phyloP scores from a whole-genome alignment of 2,329 filamentous ascomycete genomes.

The Paradendryphiella salina region DNA sequence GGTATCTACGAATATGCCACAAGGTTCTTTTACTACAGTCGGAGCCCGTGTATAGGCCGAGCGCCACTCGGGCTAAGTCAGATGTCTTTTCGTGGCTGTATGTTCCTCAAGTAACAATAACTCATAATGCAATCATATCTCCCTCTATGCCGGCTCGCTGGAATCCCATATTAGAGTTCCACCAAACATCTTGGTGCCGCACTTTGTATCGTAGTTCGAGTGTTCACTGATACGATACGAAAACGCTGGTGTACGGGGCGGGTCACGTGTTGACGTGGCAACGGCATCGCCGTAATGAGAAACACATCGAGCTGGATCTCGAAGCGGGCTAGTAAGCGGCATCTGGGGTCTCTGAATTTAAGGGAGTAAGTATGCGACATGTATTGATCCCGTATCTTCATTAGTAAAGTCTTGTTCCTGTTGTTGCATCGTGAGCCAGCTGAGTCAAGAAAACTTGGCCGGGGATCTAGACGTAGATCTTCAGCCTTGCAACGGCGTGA shows the following conservation, averaged over 20 bases:
- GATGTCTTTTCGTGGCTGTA: background rate
- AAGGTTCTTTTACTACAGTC: background rate
- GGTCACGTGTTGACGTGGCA: conserved; percentile 9
- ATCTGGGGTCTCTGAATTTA: background rate
- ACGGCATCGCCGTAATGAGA: conserved; percentile 7
- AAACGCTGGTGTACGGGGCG: background rate
- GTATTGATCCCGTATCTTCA: background rate
- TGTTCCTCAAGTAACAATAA: background rate
- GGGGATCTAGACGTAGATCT: conserved; percentile 3
- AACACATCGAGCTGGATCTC: background rate
- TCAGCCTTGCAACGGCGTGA: background rate
- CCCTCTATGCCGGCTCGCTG: background rate
- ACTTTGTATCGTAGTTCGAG: background rate
- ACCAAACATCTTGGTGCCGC: background rate
- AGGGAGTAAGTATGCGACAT: background rate
- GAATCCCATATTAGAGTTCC: background rate
- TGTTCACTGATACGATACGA: background rate
- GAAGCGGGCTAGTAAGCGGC: background rate
- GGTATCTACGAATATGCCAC: conserved; percentile 6
- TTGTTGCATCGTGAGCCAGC: background rate
- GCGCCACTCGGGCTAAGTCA: background rate
- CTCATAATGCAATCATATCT: no score
- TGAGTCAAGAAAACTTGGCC: background rate
- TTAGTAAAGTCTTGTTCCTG: background rate
- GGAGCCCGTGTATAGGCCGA: background rate